Evolutionary conservation across 2,329 filamentous ascomycete species (phyloP).

Genomic region (Kalaharituber pfeilii): DNA sequence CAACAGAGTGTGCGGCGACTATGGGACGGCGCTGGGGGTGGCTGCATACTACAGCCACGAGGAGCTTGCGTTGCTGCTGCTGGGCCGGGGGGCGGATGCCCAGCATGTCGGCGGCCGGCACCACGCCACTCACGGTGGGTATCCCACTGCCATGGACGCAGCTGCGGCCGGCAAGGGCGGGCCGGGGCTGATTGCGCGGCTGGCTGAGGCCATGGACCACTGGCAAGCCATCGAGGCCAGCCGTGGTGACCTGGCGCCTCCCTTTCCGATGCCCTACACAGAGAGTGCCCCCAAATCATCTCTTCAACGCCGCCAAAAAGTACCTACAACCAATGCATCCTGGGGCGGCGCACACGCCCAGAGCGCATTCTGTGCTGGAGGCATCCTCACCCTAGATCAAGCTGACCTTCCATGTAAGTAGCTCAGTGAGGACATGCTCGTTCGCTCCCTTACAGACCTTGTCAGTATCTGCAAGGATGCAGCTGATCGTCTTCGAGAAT

Average conservation of each 20-base stretch:
- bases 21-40: neutral
- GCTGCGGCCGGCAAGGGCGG: neutral
- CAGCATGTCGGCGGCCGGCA: neutral
- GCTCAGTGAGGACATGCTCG: neutral
- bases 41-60: neutral
- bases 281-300: neutral
- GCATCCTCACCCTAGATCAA: neutral
- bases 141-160: neutral
- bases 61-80: neutral
- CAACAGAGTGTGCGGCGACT: constrained; percentile 16
- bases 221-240: neutral
- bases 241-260: neutral
- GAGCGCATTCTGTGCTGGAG: neutral
- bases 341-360: neutral
- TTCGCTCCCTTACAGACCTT: neutral
- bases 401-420: neutral
- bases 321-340: neutral
- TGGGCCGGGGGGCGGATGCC: neutral
- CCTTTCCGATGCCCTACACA: neutral
- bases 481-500: neutral
- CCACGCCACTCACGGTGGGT: neutral
- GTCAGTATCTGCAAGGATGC: neutral
- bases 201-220: neutral
- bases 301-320: neutral
- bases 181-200: neutral